These are phyloP conservation scores for Backusella tuberculispora DNA, from an alignment of 192 early-diverging fungal species.

Conservation along the genomic window DNA sequence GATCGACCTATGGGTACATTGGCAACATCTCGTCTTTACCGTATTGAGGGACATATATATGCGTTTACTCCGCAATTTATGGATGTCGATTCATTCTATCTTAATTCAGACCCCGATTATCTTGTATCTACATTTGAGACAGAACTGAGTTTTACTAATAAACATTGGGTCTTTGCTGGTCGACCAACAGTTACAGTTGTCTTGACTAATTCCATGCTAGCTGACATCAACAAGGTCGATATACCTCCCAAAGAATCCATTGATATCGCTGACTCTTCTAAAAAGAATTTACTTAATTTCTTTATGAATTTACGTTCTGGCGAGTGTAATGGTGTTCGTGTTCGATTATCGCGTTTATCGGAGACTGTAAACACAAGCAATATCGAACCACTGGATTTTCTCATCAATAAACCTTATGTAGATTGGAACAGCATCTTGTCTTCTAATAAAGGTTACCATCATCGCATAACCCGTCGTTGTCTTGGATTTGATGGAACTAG, in stretches of 20 bases:
- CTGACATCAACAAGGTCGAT: constrained; percentile 46
- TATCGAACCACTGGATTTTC: constrained; percentile 80
- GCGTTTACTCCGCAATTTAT: constrained; percentile 86
- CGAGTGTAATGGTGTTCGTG: constrained; percentile 64
- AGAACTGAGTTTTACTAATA: constrained; percentile 72
- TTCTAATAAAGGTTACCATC: constrained; percentile 43
- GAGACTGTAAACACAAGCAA: constrained; percentile 79
- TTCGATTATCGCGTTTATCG: constrained; percentile 69
- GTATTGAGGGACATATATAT: constrained; percentile 79
- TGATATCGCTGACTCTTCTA: constrained; percentile 38
- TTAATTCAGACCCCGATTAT: constrained; percentile 80
- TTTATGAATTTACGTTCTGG: constrained; percentile 80
- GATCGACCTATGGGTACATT: constrained; percentile 78
- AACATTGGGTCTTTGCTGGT: constrained; percentile 71
- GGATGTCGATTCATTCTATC: constrained; percentile 84
- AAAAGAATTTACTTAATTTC: constrained; percentile 76
- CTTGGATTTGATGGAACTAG: constrained; percentile 43
- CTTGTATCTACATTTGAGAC: constrained; percentile 76
- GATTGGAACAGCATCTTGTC: constrained; percentile 56
- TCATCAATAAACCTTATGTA: constrained; percentile 61
- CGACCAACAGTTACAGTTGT: constrained; percentile 79
- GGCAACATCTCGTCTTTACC: constrained; percentile 77
- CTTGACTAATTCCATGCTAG: constrained; percentile 78
- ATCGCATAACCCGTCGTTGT: constrained; percentile 39
- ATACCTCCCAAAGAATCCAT: neutral